These are phyloP conservation scores for Tulasnella sp. DNA, from an alignment of 768 basidiomycete genomes.

Conservation along the genomic window DNA sequence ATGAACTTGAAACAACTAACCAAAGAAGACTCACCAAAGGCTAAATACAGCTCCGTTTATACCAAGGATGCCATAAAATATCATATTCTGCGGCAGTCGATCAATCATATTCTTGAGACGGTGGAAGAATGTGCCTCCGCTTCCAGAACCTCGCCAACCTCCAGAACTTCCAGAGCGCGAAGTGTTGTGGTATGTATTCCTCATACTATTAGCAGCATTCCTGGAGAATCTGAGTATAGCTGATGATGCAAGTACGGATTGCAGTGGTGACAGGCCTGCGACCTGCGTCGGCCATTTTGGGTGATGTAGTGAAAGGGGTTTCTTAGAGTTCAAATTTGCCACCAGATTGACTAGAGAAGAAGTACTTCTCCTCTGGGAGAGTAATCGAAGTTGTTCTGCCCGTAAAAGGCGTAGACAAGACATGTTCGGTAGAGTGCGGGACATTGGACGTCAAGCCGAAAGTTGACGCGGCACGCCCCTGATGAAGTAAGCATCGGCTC, in stretches of 20 bases:
- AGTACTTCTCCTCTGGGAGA: too few relatives aligned
- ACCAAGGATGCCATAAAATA: conserved; percentile 10
- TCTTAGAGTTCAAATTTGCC: too few relatives aligned
- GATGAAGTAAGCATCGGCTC: too few relatives aligned
- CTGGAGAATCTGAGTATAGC: background rate
- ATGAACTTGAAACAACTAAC: background rate
- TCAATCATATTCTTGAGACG: background rate
- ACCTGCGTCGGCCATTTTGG: background rate
- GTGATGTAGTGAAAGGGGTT: too few relatives aligned
- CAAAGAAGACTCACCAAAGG: background rate
- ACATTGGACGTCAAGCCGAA: too few relatives aligned
- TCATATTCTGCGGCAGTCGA: conserved; percentile 1
- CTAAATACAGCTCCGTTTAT: conserved; percentile 13
- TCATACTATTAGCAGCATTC: background rate
- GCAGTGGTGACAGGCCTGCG: background rate
- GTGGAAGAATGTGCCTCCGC: background rate
- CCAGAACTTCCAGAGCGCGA: conserved; percentile 2
- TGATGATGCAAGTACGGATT: background rate
- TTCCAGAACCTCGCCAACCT: background rate
- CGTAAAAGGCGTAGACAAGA: too few relatives aligned
- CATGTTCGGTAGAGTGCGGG: too few relatives aligned
- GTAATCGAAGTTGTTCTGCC: too few relatives aligned
- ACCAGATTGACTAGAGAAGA: too few relatives aligned
- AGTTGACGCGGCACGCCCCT: too few relatives aligned
- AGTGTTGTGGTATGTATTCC: background rate